phyloP scores from a whole-genome alignment of 306 rosid genomes.

The Casuarina glauca region DNA sequence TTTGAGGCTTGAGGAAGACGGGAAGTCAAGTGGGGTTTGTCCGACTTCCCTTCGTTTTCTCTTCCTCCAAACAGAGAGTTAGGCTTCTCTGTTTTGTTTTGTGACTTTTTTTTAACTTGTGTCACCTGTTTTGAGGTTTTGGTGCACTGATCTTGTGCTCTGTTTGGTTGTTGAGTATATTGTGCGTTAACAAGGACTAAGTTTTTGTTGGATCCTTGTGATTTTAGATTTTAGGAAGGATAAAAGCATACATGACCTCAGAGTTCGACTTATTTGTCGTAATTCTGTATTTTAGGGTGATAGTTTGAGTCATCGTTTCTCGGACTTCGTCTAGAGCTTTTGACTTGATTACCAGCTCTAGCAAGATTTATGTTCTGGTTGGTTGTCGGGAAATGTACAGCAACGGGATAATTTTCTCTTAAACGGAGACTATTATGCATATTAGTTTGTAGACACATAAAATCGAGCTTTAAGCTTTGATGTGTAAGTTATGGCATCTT shows the following conservation, averaged over 20 bases:
- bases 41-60: not conserved
- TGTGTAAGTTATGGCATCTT: slow-evolving; percentile 8
- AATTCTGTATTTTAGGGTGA: too few species aligned
- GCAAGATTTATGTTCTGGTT: slow-evolving; percentile 19
- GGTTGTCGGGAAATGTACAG: not conserved
- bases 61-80: not conserved
- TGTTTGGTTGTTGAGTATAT: slow-evolving; percentile 3
- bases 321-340: not conserved
- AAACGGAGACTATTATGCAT: not conserved
- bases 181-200: not conserved
- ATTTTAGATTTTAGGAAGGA: not conserved
- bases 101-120: not conserved
- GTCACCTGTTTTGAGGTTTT: not conserved
- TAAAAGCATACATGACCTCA: not conserved
- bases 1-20: slow-evolving; percentile 7
- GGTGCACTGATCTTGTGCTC: not conserved
- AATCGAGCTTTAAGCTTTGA: slow-evolving; percentile 17
- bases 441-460: not conserved
- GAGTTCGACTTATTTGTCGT: too few species aligned
- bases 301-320: not conserved
- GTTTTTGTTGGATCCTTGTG: not conserved
- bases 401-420: not conserved
- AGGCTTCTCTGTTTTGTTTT: not conserved
- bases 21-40: slow-evolving; percentile 7
- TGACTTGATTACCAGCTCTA: not conserved